Conservation (phyloP, 169 alveolate species). For the Cryptosporidium parvum region DNA sequence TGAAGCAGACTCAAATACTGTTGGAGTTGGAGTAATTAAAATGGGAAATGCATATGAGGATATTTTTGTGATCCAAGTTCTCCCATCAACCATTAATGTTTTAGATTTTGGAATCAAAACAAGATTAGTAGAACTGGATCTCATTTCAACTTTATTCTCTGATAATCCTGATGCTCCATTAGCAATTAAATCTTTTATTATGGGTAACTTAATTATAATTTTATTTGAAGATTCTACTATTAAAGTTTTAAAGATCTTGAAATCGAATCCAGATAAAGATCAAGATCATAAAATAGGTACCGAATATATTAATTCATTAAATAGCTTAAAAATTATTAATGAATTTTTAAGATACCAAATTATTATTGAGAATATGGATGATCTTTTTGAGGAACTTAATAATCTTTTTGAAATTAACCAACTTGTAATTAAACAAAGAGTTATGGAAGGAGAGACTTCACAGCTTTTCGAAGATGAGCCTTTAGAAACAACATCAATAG, state of each 20-base stretch:
- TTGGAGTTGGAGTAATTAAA: slow-evolving; percentile 36
- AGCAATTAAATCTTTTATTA: slow-evolving; percentile 40
- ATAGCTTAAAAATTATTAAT: not conserved
- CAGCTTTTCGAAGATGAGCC: not conserved
- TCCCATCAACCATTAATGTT: slow-evolving; percentile 32
- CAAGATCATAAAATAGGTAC: slow-evolving; percentile 12
- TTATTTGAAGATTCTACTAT: slow-evolving; percentile 63
- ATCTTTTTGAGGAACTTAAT: slow-evolving; percentile 20
- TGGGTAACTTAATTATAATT: slow-evolving; percentile 16
- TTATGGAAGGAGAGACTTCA: slow-evolving; percentile 17
- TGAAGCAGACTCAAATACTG: slow-evolving; percentile 65
- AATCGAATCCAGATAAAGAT: not conserved
- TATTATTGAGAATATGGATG: not conserved
- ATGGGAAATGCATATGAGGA: slow-evolving; percentile 8
- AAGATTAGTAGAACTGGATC: slow-evolving; percentile 51
- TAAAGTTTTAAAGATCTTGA: slow-evolving; percentile 1
- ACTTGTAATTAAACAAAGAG: slow-evolving; percentile 43
- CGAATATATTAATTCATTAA: not conserved
- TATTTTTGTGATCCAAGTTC: slow-evolving; percentile 29
- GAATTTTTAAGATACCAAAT: slow-evolving; percentile 1
- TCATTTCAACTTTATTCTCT: slow-evolving; percentile 1
- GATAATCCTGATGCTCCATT: slow-evolving; percentile 61
- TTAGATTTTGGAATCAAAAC: slow-evolving; percentile 7
- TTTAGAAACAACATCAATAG: not conserved
- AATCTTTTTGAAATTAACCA: not conserved